These are phyloP conservation scores for Neurospora sp. DNA, from an alignment of 495 filamentous ascomycete genomes.

Conservation along the genomic window DNA sequence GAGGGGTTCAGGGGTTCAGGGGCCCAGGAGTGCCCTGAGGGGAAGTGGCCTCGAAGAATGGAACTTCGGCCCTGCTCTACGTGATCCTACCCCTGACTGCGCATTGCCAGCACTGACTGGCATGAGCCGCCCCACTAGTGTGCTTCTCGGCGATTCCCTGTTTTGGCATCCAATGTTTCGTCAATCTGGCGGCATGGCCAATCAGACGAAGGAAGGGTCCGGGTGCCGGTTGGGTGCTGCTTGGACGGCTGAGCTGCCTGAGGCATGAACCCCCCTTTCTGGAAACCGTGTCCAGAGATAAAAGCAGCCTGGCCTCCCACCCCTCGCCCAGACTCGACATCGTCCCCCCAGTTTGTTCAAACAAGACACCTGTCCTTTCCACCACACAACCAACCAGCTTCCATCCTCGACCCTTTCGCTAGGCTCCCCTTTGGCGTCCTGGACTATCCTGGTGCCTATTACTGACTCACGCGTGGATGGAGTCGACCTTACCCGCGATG, in stretches of 20 bases:
- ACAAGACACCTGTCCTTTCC: slow-evolving; percentile 24
- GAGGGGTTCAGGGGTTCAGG: not conserved
- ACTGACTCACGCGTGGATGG: slow-evolving; percentile 8
- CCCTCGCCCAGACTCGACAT: slow-evolving; percentile 6
- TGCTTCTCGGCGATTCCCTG: slow-evolving; percentile 12
- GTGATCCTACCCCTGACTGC: not conserved
- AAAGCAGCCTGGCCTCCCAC: slow-evolving; percentile 20
- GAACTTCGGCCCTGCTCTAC: not conserved
- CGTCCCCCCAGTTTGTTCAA: slow-evolving; percentile 1
- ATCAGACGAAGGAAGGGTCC: slow-evolving; percentile 7
- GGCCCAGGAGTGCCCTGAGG: not conserved
- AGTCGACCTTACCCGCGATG: slow-evolving; percentile 19
- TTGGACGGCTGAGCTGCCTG: slow-evolving; percentile 10
- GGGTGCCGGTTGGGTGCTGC: not conserved
- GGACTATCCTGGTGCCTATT: not conserved
- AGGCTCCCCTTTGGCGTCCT: not conserved
- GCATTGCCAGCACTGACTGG: not conserved
- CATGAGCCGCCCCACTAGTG: not conserved
- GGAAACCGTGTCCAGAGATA: slow-evolving; percentile 26
- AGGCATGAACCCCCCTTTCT: slow-evolving; percentile 17
- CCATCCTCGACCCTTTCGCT: not conserved
- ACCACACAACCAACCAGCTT: slow-evolving; percentile 14
- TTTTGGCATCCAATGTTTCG: slow-evolving; percentile 16
- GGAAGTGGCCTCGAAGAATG: not conserved
- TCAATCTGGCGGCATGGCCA: slow-evolving; percentile 10